Evolutionary conservation across 169 alveolate species (phyloP).

Genomic region (Plasmodium adleri): DNA sequence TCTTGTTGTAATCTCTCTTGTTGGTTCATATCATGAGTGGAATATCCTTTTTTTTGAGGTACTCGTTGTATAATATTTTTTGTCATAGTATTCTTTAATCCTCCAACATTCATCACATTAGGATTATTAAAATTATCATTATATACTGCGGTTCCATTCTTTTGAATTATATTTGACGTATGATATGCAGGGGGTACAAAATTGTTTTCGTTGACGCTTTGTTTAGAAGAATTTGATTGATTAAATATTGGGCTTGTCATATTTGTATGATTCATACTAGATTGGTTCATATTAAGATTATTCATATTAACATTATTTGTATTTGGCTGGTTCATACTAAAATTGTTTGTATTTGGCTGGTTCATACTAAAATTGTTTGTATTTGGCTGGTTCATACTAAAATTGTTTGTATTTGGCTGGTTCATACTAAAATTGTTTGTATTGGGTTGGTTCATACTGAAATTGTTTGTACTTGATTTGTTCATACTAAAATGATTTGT

Average conservation of each 20-base stretch:
- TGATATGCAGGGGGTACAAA: conserved; percentile 21
- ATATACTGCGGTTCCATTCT: conserved; percentile 10
- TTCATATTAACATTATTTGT: background rate
- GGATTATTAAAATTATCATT: conserved; percentile 42
- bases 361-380: background rate
- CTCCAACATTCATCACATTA: conserved; percentile 28
- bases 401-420: background rate
- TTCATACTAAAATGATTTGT: background rate
- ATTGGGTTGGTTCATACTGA: conserved; percentile 13
- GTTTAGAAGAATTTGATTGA: conserved; percentile 19
- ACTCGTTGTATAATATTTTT: conserved; percentile 35
- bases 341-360: background rate
- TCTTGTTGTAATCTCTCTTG: conserved; percentile 55
- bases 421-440: background rate
- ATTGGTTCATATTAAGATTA: conserved; percentile 9
- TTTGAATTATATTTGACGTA: conserved; percentile 29
- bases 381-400: background rate
- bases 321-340: background rate
- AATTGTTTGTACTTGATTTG: conserved; percentile 4
- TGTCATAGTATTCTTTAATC: conserved; percentile 21
- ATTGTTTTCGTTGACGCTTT: conserved; percentile 10
- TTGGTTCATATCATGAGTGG: conserved; percentile 47
- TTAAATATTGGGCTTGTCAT: conserved; percentile 16
- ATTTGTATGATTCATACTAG: conserved; percentile 8
- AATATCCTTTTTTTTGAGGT: conserved; percentile 24